Base-by-base conservation (phyloP, 2,329 filamentous ascomycete species). In the Alternaria sp. region DNA sequence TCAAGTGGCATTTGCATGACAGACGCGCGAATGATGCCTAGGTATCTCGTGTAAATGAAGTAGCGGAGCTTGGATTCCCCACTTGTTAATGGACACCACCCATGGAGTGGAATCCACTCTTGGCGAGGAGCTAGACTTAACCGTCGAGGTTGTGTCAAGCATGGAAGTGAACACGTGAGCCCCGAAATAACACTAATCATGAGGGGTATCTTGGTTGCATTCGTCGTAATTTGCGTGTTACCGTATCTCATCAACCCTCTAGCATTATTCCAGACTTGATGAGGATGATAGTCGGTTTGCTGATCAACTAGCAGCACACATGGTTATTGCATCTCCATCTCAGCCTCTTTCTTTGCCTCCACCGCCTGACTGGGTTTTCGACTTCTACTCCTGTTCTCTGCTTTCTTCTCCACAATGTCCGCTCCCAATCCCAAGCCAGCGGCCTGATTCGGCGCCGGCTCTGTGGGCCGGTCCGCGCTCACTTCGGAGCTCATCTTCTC, bases 321-420 rank as follows among this genome's bases (percentile, higher is more conserved):
- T 33, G 13, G 23, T 60, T 54, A 77, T 54, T 77, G 72, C 73
- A 76, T 74, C 63, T 77, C 76, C 10, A 76, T 71, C 54, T 76
- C 75, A 54, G 76, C 60, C 51, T 72, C 69, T 34, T 70, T 61
- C 51, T 60, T 65, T 5, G 56, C 61, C 29, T 63, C 68, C 23
- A 58, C 65, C 26, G 56, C 62, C 21, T 64, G 63, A 34, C 71
- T 73, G 28, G 52, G 52, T 28, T 58, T 61, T 28, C 68, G 53
- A 51, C 67, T 65, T 46, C 51, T 52, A 44, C 57, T 67, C 36
- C 65, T 51, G 21, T 70, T 62, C 51, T 56, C 52, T 21, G 48
- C 56, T 21, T 60, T 49, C 44, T 62, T 58, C 42, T 53, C 54
- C 37, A 56, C 52, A 13, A 57, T 34, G 17, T 67, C 61, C 3